Base-by-base conservation (phyloP, 768 basidiomycete genomes). In the Suillus spraguei region DNA sequence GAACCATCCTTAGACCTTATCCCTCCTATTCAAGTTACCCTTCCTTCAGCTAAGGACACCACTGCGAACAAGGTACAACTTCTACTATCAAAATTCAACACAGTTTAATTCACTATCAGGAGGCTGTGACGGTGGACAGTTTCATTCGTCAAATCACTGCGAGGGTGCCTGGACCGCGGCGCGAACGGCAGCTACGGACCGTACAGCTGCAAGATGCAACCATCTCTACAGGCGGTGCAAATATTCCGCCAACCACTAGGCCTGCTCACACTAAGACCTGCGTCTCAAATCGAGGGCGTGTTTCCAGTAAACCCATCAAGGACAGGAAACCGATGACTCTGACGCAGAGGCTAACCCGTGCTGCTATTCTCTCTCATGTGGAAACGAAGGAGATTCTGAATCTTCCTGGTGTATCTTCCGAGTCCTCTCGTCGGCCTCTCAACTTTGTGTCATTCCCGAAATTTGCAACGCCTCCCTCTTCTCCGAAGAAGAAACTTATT, bases 361-460 rank as follows among this genome's bases (percentile, higher is more conserved):
- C 74, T 13, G 63, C 68, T n/a, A 64, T 75, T 24, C 64, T 75
- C 14, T 62, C 75, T 3, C 65, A 62, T 39, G 75, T 66, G 11
- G 68, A 75, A 62, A 46, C 65, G 32, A 63, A 70, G 36, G 63
- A 59, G 17, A 53, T 71, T 62, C 35, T 53, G 42, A 64, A 67
- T 24, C 52, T 36, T 24, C 60, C 62, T 3, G 60, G 66, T n/a
- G 11, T 65, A 61, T 63, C 65, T 20, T 58, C 28, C 28, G 28
- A 28, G 28, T 28, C 2, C 60, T 42, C 67, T 8, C 70, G 70
- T 0, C 71, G 68, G 14, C 74, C 74, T 32, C 64, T 75, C 59
- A 63, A 67, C 24, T 75, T 75, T 33, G 75, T 75, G 8, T 63
- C 71, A 53, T 62, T 70, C 56, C 60, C 69, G 53, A 73, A 73